phyloP scores from a whole-genome alignment of 2,329 filamentous ascomycete species.

The Westerdykella ornata region DNA sequence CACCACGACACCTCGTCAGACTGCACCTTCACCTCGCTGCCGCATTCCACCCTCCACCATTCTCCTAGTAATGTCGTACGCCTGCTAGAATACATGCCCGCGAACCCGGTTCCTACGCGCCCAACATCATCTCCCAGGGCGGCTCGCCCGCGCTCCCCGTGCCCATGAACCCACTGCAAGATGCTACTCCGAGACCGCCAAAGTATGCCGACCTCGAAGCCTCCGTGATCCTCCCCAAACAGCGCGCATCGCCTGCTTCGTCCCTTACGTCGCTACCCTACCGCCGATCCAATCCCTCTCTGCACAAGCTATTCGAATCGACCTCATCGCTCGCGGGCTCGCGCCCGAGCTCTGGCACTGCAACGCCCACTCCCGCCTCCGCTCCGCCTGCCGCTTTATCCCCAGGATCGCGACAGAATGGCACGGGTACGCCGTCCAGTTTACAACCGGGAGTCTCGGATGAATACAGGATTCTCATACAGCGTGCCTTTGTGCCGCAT shows the following conservation, averaged over 20 bases:
- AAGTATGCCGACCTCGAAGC: conserved; percentile 52
- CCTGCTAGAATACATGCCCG: conserved; percentile 31
- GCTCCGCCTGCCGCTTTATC: conserved; percentile 41
- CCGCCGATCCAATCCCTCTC: conserved; percentile 47
- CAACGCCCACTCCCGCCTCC: conserved; percentile 35
- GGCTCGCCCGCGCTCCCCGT: conserved; percentile 29
- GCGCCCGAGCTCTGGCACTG: conserved; percentile 38
- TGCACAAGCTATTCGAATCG: conserved; percentile 49
- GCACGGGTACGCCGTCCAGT: conserved; percentile 36
- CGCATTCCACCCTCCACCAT: conserved; percentile 9
- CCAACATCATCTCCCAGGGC: conserved; percentile 27
- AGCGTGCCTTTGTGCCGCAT: conserved; percentile 82
- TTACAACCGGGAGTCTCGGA: conserved; percentile 43
- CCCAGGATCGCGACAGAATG: conserved; percentile 33
- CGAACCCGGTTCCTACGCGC: conserved; percentile 22
- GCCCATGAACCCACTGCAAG: conserved; percentile 38
- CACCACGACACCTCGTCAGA: background rate
- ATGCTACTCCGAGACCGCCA: conserved; percentile 34
- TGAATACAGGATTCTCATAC: conserved; percentile 59
- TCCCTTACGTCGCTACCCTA: conserved; percentile 53
- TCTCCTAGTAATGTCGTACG: conserved; percentile 2
- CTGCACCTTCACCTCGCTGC: conserved; percentile 10
- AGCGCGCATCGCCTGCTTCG: conserved; percentile 52
- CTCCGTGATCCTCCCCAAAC: conserved; percentile 55
- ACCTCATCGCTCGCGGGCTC: conserved; percentile 42